Conservation (phyloP, 441 rosid species). For the Adansonia rubrostipa region DNA sequence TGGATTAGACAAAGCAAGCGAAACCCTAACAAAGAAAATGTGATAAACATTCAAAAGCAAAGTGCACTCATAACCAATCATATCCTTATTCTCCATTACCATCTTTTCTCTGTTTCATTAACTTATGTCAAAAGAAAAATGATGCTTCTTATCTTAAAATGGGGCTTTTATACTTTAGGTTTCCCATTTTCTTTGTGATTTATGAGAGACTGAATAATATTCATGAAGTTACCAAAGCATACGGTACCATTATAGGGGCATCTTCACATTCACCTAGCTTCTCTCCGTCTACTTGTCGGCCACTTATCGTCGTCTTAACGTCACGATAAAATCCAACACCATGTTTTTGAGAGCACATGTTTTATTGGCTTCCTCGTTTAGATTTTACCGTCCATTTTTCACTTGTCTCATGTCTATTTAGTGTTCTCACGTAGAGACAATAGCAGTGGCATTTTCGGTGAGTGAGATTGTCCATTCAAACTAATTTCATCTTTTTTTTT, state of each 20-base stretch:
- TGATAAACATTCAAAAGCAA: constrained; percentile 34
- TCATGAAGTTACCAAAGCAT: constrained; percentile 26
- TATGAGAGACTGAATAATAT: constrained; percentile 23
- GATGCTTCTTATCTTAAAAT: constrained; percentile 28
- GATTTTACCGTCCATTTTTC: constrained; percentile 23
- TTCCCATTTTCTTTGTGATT: background rate
- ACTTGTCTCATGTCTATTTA: constrained; percentile 9
- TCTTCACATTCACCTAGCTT: constrained; percentile 26
- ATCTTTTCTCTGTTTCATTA: constrained; percentile 21
- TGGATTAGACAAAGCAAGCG: constrained; percentile 44
- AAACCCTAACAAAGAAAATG: constrained; percentile 21
- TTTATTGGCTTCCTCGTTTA: constrained; percentile 13
- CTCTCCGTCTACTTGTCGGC: constrained; percentile 47
- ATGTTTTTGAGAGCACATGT: constrained; percentile 24
- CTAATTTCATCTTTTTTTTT: background rate
- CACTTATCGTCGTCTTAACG: constrained; percentile 37
- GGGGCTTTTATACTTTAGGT: background rate
- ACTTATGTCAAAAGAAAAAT: constrained; percentile 11
- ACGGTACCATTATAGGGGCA: constrained; percentile 36
- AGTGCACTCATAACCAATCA: constrained; percentile 36
- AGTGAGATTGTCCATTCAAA: background rate
- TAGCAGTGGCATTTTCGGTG: background rate
- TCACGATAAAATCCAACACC: constrained; percentile 25
- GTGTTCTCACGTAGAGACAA: constrained; percentile 18
- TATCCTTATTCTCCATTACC: background rate